Conservation (phyloP, 2,329 filamentous ascomycete genomes). For the Verticillium isaacii region DNA sequence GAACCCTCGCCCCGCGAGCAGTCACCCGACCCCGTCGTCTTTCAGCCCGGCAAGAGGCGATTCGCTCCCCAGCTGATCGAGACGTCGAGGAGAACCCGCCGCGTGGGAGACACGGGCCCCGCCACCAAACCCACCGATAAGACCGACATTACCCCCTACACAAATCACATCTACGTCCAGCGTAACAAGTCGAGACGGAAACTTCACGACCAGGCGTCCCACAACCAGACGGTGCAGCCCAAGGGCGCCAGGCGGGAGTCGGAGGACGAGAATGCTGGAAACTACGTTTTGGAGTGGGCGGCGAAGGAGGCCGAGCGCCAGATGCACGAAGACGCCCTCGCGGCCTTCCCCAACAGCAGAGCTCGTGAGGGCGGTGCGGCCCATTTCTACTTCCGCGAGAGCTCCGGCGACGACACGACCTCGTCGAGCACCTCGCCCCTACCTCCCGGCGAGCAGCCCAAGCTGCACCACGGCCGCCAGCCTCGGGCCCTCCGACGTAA, state of each 20-base stretch:
- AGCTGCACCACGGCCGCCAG: conserved; percentile 13
- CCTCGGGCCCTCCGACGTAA: conserved; percentile 42
- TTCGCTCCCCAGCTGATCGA: conserved; percentile 81
- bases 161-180: conserved; percentile 54
- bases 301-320: conserved; percentile 76
- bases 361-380: conserved; percentile 65
- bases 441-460: conserved; percentile 17
- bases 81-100: conserved; percentile 67
- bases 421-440: conserved; percentile 29
- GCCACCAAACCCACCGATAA: conserved; percentile 62
- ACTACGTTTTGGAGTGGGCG: conserved; percentile 74
- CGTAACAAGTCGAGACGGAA: conserved; percentile 34
- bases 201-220: conserved; percentile 14
- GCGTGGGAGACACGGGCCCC: conserved; percentile 58
- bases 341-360: conserved; percentile 70
- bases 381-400: conserved; percentile 65
- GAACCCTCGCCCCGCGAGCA: conserved; percentile 47
- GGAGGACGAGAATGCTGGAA: conserved; percentile 70
- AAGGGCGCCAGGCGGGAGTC: conserved; percentile 56
- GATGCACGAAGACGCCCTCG: conserved; percentile 70
- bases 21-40: conserved; percentile 26
- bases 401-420: conserved; percentile 52
- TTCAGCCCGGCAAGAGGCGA: conserved; percentile 29
- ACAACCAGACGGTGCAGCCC: conserved; percentile 27
- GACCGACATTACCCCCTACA: conserved; percentile 65